phyloP scores from a whole-genome alignment of 164 flowering plant genomes.

The Sextonia rubra region DNA sequence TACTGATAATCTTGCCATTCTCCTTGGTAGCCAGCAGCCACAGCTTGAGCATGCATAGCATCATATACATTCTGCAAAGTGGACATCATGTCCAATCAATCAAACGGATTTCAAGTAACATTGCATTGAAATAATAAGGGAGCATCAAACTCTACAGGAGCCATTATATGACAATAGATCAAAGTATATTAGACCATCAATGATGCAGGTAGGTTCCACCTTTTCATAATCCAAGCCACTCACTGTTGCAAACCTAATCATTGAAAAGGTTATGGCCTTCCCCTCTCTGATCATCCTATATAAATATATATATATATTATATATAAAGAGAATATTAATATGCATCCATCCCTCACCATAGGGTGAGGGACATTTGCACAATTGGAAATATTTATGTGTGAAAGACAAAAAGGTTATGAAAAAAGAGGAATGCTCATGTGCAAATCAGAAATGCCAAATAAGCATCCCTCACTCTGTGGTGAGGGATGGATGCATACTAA shows the following conservation, averaged over 20 bases:
- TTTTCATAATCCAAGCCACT: neutral
- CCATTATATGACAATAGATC: neutral
- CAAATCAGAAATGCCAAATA: no score
- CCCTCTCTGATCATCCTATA: no score
- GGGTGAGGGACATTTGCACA: no score
- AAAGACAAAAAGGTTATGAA: no score
- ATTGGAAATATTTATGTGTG: no score
- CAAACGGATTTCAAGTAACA: neutral
- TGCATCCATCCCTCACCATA: no score
- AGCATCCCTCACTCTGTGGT: no score
- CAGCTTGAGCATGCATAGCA: slow-evolving; percentile 61
- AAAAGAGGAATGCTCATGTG: no score
- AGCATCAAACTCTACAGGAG: neutral
- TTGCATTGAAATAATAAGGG: neutral
- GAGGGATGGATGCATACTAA: no score
- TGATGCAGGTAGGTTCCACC: neutral
- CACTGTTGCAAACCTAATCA: neutral
- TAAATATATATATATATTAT: no score
- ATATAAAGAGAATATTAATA: no score
- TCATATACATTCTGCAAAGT: slow-evolving; percentile 73
- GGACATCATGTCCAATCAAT: neutral
- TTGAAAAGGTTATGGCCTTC: no score
- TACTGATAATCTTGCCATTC: slow-evolving; percentile 93
- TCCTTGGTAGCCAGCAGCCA: slow-evolving; percentile 65
- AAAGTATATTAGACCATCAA: neutral